Evolutionary conservation across 2,329 filamentous ascomycete genomes (phyloP).

Genomic region (Dactylellina haptotyla): DNA sequence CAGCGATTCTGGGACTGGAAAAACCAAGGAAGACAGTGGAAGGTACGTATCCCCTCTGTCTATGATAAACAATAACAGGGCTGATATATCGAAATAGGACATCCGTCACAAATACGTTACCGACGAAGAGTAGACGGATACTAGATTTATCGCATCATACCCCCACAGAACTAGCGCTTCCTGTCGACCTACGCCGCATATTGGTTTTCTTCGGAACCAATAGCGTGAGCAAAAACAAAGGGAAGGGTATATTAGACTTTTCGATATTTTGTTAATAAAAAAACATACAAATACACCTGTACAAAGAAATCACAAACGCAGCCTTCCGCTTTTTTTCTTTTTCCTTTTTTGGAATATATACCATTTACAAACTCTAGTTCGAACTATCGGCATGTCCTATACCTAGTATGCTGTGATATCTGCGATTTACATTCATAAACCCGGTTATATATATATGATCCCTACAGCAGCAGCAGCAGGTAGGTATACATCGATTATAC

Average conservation of each 20-base stretch:
- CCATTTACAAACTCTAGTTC: background rate
- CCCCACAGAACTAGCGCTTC: background rate
- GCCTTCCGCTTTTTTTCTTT: no score
- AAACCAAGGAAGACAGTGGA: slow-evolving; percentile 74
- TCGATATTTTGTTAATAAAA: slow-evolving; percentile 10
- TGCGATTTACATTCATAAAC: no score
- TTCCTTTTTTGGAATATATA: no score
- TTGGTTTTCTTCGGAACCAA: background rate
- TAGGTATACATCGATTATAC: no score
- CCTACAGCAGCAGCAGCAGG: no score
- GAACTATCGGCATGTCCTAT: no score
- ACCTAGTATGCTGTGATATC: background rate
- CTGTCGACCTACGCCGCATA: background rate
- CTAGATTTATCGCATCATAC: no score
- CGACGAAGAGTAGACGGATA: slow-evolving; percentile 64
- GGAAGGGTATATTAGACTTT: background rate
- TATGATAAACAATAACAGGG: slow-evolving; percentile 73
- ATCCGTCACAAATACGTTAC: slow-evolving; percentile 90
- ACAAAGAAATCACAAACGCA: slow-evolving; percentile 11
- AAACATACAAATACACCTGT: slow-evolving; percentile 2
- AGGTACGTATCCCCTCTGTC: slow-evolving; percentile 55
- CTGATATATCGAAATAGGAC: slow-evolving; percentile 71
- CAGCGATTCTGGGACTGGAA: slow-evolving; percentile 88
- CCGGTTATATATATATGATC: no score
- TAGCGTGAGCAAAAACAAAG: background rate